Conservation (phyloP, 495 filamentous ascomycete genomes). For the Aspergillus ostianus region DNA sequence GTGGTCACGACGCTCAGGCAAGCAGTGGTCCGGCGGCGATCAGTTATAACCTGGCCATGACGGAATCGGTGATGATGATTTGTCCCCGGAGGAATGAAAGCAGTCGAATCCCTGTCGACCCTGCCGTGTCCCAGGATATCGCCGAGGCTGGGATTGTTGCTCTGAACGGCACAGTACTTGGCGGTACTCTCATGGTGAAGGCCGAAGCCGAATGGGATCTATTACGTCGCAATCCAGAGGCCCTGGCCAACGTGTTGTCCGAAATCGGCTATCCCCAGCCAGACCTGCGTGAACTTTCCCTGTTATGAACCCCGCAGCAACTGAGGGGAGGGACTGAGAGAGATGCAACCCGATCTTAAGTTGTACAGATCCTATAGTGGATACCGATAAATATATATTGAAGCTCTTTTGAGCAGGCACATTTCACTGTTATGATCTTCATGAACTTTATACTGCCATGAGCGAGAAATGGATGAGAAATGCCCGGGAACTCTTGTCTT, state of each 20-base stretch:
- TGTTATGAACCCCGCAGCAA: slow-evolving; percentile 16
- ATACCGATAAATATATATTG: neutral
- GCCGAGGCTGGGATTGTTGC: slow-evolving; percentile 55
- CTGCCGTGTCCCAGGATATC: slow-evolving; percentile 27
- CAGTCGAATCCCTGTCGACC: slow-evolving; percentile 31
- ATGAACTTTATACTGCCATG: neutral
- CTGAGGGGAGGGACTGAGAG: neutral
- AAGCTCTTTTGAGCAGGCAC: neutral
- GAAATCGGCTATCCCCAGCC: slow-evolving; percentile 58
- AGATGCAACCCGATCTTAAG: neutral
- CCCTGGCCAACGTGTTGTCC: slow-evolving; percentile 53
- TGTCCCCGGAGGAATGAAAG: slow-evolving; percentile 57
- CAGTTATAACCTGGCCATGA: slow-evolving; percentile 81
- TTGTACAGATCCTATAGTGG: neutral
- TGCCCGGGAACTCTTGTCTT: neutral
- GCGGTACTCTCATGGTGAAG: slow-evolving; percentile 82
- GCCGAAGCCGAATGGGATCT: slow-evolving; percentile 66
- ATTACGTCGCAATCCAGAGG: slow-evolving; percentile 48
- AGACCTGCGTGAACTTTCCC: slow-evolving; percentile 19
- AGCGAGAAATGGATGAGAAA: neutral
- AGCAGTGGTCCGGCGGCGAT: slow-evolving; percentile 51
- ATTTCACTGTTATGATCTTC: neutral
- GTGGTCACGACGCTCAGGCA: slow-evolving; percentile 6
- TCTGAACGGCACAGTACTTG: slow-evolving; percentile 76
- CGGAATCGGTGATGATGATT: slow-evolving; percentile 63